phyloP scores from a whole-genome alignment of 179 eudicot species.

The Vitellaria paradoxa region DNA sequence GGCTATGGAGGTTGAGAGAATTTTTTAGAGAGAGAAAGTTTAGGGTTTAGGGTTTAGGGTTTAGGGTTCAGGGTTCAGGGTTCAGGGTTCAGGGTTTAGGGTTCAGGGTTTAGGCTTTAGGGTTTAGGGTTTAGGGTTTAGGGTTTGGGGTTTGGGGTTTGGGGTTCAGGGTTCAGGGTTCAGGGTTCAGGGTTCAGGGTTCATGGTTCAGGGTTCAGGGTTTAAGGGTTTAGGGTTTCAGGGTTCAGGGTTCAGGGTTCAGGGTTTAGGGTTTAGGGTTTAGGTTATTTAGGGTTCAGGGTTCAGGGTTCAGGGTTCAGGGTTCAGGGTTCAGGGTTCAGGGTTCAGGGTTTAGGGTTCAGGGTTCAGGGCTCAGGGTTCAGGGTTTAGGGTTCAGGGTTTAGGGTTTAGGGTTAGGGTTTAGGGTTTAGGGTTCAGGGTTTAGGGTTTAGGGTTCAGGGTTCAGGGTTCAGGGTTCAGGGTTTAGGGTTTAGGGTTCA shows the following conservation, averaged over 20 bases:
- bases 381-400: neutral
- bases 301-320: neutral
- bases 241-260: neutral
- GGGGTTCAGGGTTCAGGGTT: neutral
- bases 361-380: neutral
- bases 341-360: neutral
- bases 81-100: slow-evolving; percentile 8
- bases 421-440: neutral
- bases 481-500: neutral
- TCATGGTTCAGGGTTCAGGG: neutral
- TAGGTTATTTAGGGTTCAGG: too few relatives aligned
- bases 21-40: neutral
- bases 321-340: neutral
- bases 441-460: neutral
- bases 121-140: slow-evolving; percentile 11
- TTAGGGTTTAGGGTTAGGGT: neutral
- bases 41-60: neutral
- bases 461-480: neutral
- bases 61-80: slow-evolving; percentile 5
- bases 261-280: neutral
- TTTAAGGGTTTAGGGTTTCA: slow-evolving; percentile 6
- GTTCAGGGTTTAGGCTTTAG: slow-evolving; percentile 3
- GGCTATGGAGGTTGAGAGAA: too few relatives aligned
- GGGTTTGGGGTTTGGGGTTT: slow-evolving; percentile 6
- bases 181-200: neutral